Conservation (phyloP, 106 monocot genomes). For the Gastrodia elata region DNA sequence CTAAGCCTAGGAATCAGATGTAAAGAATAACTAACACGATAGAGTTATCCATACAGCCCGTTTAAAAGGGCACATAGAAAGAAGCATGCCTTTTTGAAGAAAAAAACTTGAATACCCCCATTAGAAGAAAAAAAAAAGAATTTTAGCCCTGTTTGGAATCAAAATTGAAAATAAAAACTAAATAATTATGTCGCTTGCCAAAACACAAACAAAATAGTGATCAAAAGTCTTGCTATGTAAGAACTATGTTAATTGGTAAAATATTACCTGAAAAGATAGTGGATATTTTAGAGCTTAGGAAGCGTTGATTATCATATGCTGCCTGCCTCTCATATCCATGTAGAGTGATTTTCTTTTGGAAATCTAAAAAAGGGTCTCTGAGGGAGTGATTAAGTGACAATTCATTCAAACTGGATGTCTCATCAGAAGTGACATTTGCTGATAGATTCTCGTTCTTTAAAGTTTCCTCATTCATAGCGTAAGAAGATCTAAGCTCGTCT, state of each 20-base stretch:
- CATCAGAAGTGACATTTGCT: conserved; percentile 8
- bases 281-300: conserved; percentile 13
- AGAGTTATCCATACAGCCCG: no score
- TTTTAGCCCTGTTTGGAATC: no score
- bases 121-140: no score
- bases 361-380: conserved; percentile 36
- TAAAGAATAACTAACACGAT: no score
- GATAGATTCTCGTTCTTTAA: conserved; percentile 54
- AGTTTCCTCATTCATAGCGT: conserved; percentile 49
- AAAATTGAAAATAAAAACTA: no score
- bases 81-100: no score
- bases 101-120: no score
- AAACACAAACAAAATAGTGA: no score
- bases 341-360: conserved; percentile 82
- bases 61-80: no score
- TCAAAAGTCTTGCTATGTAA: no score
- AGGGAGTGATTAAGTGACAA: not conserved
- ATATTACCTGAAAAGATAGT: conserved; percentile 38
- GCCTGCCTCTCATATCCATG: conserved; percentile 17
- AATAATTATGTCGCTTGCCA: no score
- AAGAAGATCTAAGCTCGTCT: conserved; percentile 64
- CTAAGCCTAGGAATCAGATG: no score
- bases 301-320: not conserved
- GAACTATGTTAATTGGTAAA: not conserved
- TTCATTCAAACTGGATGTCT: conserved; percentile 7